Percentiles rank a stretch among this genome's conserved stretches.
Conservation (phyloP, 805 yeast species). For the Monosporozyma aquatica region DNA sequence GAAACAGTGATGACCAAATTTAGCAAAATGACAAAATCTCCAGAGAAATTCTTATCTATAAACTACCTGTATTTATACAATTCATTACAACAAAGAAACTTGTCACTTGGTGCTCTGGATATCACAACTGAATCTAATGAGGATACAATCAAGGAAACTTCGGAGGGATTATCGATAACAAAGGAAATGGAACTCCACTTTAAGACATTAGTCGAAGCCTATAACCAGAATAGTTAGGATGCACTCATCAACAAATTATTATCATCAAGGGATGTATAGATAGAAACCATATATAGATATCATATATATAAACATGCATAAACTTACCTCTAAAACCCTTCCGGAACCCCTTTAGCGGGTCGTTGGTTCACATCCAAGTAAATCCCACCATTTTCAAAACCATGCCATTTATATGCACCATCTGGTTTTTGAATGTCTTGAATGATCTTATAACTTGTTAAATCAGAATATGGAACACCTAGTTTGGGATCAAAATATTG, state of each 20-base stretch:
- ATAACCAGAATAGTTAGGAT: conserved; percentile 14
- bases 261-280: no score
- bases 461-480: conserved; percentile 78
- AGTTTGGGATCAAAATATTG: conserved; percentile 80
- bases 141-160: not conserved
- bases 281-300: no score
- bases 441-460: conserved; percentile 67
- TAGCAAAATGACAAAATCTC: conserved; percentile 42
- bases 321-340: conserved; percentile 53
- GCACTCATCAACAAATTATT: no score
- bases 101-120: conserved; percentile 9
- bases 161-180: conserved; percentile 15
- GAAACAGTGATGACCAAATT: conserved; percentile 71
- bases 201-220: conserved; percentile 25
- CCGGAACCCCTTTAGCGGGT: conserved; percentile 83
- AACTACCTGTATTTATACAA: conserved; percentile 32
- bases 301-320: not conserved
- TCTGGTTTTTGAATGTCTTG: conserved; percentile 48
- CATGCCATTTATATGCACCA: conserved; percentile 41
- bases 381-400: conserved; percentile 41
- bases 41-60: conserved; percentile 65
- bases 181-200: conserved; percentile 27
- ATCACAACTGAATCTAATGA: not conserved
- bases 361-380: conserved; percentile 35
- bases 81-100: conserved; percentile 18